These are phyloP conservation scores for Lathyrus sativus DNA, from an alignment of 306 rosid species.

Conservation along the genomic window DNA sequence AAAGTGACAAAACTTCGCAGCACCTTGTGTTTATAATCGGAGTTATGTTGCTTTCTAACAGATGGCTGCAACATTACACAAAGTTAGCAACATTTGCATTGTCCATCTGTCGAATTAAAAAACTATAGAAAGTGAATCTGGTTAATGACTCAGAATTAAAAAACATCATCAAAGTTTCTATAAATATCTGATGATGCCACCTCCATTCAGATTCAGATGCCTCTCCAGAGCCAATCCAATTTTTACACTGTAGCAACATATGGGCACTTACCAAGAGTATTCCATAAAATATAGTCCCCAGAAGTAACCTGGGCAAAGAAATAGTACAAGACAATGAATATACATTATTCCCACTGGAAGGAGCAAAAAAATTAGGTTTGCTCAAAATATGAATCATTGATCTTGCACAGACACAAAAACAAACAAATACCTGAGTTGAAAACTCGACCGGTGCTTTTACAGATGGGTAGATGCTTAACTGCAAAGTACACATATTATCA, in stretches of 20 bases:
- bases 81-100: background rate
- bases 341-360: too few species aligned
- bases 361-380: background rate
- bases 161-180: conserved; percentile 33
- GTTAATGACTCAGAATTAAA: too few species aligned
- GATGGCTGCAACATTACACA: conserved; percentile 71
- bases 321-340: conserved; percentile 18
- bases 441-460: too few species aligned
- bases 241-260: conserved; percentile 50
- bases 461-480: too few species aligned
- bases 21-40: conserved; percentile 97
- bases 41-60: conserved; percentile 94
- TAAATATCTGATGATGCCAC: conserved; percentile 21
- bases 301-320: conserved; percentile 63
- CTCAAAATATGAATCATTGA: conserved; percentile 30
- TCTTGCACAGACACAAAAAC: conserved; percentile 24
- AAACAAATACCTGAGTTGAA: too few species aligned
- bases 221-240: conserved; percentile 29
- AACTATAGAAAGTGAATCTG: background rate
- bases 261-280: conserved; percentile 82
- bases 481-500: too few species aligned
- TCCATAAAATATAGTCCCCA: too few species aligned
- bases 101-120: too few species aligned
- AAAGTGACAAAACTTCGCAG: too few species aligned
- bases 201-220: conserved; percentile 27